Evolutionary conservation across 108 stramenopile genomes (phyloP).

Genomic region (Cyclotella sp.): DNA sequence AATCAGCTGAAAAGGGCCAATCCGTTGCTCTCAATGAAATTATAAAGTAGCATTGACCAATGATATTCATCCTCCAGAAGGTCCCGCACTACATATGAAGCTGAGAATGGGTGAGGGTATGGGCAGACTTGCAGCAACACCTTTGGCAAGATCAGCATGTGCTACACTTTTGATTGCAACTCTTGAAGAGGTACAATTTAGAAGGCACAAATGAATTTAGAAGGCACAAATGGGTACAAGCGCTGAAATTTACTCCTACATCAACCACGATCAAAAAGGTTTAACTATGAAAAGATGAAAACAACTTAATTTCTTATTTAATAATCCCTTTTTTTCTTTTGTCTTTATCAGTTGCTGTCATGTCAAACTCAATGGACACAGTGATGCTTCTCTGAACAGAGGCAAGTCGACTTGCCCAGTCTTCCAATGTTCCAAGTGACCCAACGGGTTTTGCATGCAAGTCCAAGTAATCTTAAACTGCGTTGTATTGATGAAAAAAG

Average conservation of each 20-base stretch:
- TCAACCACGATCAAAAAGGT: too few relatives aligned
- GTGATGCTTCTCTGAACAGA: slow-evolving; percentile 51
- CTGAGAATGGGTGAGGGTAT: slow-evolving; percentile 78
- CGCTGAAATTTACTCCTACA: not conserved
- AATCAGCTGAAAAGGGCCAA: slow-evolving; percentile 76
- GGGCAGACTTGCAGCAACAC: slow-evolving; percentile 64
- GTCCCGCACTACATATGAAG: slow-evolving; percentile 69
- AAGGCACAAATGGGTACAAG: not conserved
- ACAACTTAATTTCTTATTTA: too few relatives aligned
- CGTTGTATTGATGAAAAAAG: slow-evolving; percentile 51
- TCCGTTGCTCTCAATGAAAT: slow-evolving; percentile 58
- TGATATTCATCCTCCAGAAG: slow-evolving; percentile 49
- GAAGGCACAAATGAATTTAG: too few relatives aligned
- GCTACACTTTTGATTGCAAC: slow-evolving; percentile 66
- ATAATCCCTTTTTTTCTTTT: too few relatives aligned
- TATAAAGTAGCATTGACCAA: slow-evolving; percentile 45
- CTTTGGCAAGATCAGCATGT: slow-evolving; percentile 59
- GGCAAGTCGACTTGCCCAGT: slow-evolving; percentile 69
- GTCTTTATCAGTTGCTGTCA: too few relatives aligned
- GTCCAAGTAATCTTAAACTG: slow-evolving; percentile 64
- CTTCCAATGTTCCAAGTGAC: slow-evolving; percentile 77
- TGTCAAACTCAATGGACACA: too few relatives aligned
- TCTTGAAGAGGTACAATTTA: slow-evolving; percentile 48
- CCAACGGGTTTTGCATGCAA: slow-evolving; percentile 82
- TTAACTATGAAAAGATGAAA: too few relatives aligned